Base-by-base conservation (phyloP, 768 basidiomycete genomes). In the Sarcodon aspratus region DNA sequence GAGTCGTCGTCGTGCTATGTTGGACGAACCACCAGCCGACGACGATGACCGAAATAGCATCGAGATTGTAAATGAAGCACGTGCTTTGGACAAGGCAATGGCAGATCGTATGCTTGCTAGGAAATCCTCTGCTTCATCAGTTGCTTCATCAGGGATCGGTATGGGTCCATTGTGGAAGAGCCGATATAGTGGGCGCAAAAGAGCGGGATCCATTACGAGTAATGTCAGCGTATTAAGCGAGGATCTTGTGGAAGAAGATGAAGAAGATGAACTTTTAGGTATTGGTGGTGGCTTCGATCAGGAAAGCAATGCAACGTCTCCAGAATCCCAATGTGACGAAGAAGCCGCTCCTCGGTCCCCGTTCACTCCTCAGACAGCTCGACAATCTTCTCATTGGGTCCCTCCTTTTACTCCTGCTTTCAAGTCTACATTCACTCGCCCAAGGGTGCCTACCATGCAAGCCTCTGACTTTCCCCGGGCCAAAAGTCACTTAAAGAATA, bases 1-100 rank as follows among this genome's bases (percentile, higher is more conserved):
- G 88, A 75, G 79, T 48, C 81, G 85, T 40, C 74, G 73, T 47
- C 75, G 89, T 47, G 69, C 66, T 45, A 63, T 77, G 55, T 61
- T 85, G 51, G 83, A 85, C 21, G 79, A 81, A 36, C 61, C 63
- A 3, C 65, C 70, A 45, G 69, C 73, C 33, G 76, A 76, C 40
- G 66, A 72, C 32, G 66, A 71, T 32, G 79, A 80, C 27, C 69
- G 63, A 17, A 79, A 85, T 55, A 77, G 70, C 57, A 65, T 66
- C 15, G 63, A 77, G 38, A 67, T 85, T 45, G 76, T 82, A 70
- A 80, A 77, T 49, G 88, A 91, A 67, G 88, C 89, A n/a, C 76
- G 70, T 45, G 84, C 79, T 12, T 75, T 92, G 35, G 88, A 92
- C 66, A 85, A 80, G 60, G 88, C 85, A 36, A 91, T 91, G 88